A percentile compares a stretch with the other conserved stretches of the same genome.
These are phyloP conservation scores for Aspergillus fumigatiaffinis DNA, from an alignment of 2,329 filamentous ascomycete genomes.

Conservation along the genomic window DNA sequence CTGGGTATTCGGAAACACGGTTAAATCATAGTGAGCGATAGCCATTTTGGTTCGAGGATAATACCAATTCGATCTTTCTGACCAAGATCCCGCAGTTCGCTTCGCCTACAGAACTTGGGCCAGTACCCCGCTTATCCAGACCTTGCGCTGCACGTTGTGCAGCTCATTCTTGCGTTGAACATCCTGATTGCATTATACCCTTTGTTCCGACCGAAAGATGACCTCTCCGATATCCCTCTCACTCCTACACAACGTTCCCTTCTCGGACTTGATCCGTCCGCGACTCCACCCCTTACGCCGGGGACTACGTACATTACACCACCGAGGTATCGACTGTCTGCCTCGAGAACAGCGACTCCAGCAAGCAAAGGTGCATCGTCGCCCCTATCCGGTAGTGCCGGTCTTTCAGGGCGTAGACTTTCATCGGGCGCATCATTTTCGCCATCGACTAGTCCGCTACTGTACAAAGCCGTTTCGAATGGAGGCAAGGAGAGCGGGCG, in stretches of 20 bases:
- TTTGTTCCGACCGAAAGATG: conserved; percentile 67
- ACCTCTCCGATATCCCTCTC: conserved; percentile 82
- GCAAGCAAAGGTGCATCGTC: conserved; percentile 33
- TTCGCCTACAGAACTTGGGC: conserved; percentile 32
- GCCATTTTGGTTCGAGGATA: neutral
- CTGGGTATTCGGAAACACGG: conserved; percentile 41
- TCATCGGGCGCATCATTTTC: conserved; percentile 51
- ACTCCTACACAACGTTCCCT: conserved; percentile 83
- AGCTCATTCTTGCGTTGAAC: conserved; percentile 65
- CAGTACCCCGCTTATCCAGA: conserved; percentile 41
- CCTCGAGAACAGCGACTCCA: conserved; percentile 46
- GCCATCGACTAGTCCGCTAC: conserved; percentile 54
- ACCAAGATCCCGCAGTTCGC: conserved; percentile 26
- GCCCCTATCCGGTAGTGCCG: conserved; percentile 35
- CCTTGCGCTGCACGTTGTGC: conserved; percentile 51
- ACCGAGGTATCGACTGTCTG: conserved; percentile 76
- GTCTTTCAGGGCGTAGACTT: conserved; percentile 30
- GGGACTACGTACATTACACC: conserved; percentile 76
- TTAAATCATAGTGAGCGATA: conserved; percentile 35
- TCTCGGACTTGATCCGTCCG: conserved; percentile 71
- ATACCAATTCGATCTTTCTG: conserved; percentile 15
- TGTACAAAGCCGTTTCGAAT: conserved; percentile 62
- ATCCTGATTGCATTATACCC: conserved; percentile 68
- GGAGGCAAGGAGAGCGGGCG: conserved; percentile 40
- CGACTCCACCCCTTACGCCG: conserved; percentile 60